Evolutionary conservation across 768 basidiomycete species (phyloP), one percentile per base, ranked within the genome.

Genomic region (Termitomyces sp.): DNA sequence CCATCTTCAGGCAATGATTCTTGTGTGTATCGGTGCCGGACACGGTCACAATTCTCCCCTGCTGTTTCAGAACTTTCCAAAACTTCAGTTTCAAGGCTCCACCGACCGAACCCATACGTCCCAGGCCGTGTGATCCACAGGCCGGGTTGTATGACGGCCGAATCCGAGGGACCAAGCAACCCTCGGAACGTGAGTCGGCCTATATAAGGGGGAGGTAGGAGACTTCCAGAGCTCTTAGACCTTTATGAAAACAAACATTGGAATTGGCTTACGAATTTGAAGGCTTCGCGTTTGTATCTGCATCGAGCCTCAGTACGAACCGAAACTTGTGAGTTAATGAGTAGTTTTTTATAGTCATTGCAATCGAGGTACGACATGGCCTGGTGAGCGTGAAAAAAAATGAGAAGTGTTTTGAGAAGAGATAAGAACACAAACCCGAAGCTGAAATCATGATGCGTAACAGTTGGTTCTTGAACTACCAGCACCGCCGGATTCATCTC

Each of bases 401-500:
- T 43, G 14, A 17, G 10, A 32, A 42, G 46, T 40, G 59, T 50
- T 51, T 56, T 38, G 36, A 40, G 59, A 25, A 42, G 56, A 46
- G 42, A 50, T 42, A 46, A 43, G 42, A 42, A 47, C 36, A 80
- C 89, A 64, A 66, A 95, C 94, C 89, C 89, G 59, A 73, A 62
- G 2, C 75, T 73, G 66, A 96, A 95, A 71, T 92, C 85, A 68
- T 93, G 89, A 50, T 72, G 67, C 29, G 83, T 62, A 6, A 77
- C 66, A 42, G 67, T 61, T n/a, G 73, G 71, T 61, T 81, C 80
- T 57, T 79, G 73, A n/a, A 86, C 65, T 3, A 72, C 72, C 38
- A 90, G 76, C 7, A 82, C 78, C 2, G 90, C 60, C 7, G 94
- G 93, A 68, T 94, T 84, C 79, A 85, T 88, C 73, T 95, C 92